Percentiles rank a stretch among this genome's conserved stretches.
phyloP scores from a whole-genome alignment of 176 grass and related monocot species.

The Musa acuminata region DNA sequence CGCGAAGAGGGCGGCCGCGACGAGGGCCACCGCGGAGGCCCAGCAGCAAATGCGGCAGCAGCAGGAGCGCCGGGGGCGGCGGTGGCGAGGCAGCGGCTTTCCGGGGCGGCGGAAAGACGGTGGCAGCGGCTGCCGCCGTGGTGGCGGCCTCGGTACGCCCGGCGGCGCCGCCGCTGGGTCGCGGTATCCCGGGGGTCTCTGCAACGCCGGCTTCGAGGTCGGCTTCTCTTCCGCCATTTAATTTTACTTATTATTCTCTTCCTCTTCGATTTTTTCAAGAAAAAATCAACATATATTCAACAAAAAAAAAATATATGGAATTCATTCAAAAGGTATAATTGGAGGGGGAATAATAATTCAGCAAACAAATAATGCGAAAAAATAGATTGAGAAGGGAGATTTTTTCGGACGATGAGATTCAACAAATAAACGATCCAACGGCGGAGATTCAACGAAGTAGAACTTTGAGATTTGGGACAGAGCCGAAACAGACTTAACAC shows the following conservation, averaged over 20 bases:
- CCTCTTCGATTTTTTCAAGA: background rate
- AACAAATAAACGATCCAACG: no score
- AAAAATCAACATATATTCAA: background rate
- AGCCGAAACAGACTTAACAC: no score
- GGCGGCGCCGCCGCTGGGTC: background rate
- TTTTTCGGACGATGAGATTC: no score
- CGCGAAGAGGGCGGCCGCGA: constrained; percentile 22
- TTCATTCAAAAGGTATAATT: background rate
- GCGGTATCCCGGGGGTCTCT: constrained; percentile 21
- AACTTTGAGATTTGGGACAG: no score
- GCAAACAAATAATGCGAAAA: no score
- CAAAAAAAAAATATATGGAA: background rate
- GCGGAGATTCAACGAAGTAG: no score
- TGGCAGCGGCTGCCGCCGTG: constrained; percentile 14
- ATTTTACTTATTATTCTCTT: background rate
- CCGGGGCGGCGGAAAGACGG: constrained; percentile 12
- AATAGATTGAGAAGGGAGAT: no score
- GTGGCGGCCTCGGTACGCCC: background rate
- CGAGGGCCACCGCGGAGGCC: constrained; percentile 20
- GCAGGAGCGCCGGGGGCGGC: constrained; percentile 30
- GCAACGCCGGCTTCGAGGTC: constrained; percentile 7
- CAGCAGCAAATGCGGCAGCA: constrained; percentile 50
- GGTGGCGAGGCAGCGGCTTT: constrained; percentile 1
- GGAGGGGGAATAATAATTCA: no score
- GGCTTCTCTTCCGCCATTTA: constrained; percentile 20